Evolutionary conservation across 169 alveolate genomes (phyloP).

Genomic region (Eimeria falciformis): DNA sequence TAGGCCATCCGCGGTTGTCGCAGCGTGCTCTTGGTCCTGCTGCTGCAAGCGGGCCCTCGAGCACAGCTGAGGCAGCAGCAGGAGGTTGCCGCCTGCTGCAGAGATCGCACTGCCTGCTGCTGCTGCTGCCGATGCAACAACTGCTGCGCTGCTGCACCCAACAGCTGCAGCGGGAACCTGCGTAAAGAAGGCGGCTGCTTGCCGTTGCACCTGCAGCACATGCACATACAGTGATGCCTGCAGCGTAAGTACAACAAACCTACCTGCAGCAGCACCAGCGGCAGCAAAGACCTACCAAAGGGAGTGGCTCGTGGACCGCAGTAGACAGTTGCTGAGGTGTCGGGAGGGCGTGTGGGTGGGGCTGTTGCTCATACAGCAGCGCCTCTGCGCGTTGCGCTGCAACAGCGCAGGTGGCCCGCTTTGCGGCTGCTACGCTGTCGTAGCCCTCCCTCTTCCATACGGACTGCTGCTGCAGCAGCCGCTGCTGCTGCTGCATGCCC

Average conservation of each 20-base stretch:
- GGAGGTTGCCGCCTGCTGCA: constrained; percentile 54
- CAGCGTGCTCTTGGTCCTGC: constrained; percentile 53
- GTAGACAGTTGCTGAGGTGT: constrained; percentile 3
- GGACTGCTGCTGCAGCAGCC: constrained; percentile 71
- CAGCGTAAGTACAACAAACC: background rate
- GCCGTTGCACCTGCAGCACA: constrained; percentile 72
- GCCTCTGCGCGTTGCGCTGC: constrained; percentile 52
- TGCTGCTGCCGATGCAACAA: constrained; percentile 68
- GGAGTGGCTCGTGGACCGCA: background rate
- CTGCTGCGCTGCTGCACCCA: constrained; percentile 71
- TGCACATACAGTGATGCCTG: background rate
- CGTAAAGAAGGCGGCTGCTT: constrained; percentile 53
- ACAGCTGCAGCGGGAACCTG: constrained; percentile 60
- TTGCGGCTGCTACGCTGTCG: constrained; percentile 47
- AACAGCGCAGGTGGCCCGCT: constrained; percentile 50
- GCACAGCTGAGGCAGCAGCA: constrained; percentile 58
- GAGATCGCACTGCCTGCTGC: constrained; percentile 53
- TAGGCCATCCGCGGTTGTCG: constrained; percentile 12
- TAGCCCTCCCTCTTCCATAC: constrained; percentile 71
- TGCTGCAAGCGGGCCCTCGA: constrained; percentile 48
- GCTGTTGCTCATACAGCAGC: constrained; percentile 63
- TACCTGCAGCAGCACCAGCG: background rate
- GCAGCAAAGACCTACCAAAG: background rate
- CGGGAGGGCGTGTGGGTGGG: constrained; percentile 36
- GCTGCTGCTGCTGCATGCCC: constrained; percentile 67